A percentile compares a stretch with the other conserved stretches of the same genome.
These are phyloP conservation scores for Rhodofomes roseus DNA, from an alignment of 1,284 basidiomycete genomes.

Conservation along the genomic window DNA sequence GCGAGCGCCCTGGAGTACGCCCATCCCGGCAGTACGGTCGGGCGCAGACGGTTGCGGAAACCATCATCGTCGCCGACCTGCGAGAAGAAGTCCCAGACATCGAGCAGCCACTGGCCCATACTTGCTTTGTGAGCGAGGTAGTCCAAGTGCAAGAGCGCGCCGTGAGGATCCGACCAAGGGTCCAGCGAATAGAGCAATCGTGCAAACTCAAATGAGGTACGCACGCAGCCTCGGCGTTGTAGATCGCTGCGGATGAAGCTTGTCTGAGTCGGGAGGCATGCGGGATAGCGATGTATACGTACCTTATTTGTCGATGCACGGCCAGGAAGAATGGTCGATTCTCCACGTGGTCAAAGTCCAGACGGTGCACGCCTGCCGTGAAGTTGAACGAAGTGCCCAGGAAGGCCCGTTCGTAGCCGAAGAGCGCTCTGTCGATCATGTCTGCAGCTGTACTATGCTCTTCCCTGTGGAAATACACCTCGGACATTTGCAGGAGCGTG, in stretches of 20 bases:
- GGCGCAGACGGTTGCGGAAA: conserved; percentile 40
- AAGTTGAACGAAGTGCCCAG: conserved; percentile 76
- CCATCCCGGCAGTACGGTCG: conserved; percentile 75
- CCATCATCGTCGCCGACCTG: conserved; percentile 25
- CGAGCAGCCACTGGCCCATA: conserved; percentile 78
- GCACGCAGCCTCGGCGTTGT: conserved; percentile 80
- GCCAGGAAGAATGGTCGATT: conserved; percentile 86
- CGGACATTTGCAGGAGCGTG: conserved; percentile 83
- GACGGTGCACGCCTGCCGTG: conserved; percentile 70
- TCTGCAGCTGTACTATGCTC: conserved; percentile 84
- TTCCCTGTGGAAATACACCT: conserved; percentile 81
- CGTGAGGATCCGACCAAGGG: conserved; percentile 83
- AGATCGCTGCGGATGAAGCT: conserved; percentile 54
- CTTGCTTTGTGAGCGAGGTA: conserved; percentile 78
- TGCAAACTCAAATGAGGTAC: conserved; percentile 88
- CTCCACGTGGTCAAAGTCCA: conserved; percentile 85
- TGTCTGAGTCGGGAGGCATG: not conserved
- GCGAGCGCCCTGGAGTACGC: conserved; percentile 75
- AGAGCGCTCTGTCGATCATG: conserved; percentile 82
- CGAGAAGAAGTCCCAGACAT: conserved; percentile 53
- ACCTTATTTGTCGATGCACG: conserved; percentile 75
- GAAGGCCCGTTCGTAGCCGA: conserved; percentile 86
- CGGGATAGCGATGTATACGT: conserved; percentile 32
- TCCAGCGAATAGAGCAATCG: conserved; percentile 80
- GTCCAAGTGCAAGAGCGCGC: conserved; percentile 80